Conservation (phyloP, 202 grass and related monocot species). For the Zoysia matrella region DNA sequence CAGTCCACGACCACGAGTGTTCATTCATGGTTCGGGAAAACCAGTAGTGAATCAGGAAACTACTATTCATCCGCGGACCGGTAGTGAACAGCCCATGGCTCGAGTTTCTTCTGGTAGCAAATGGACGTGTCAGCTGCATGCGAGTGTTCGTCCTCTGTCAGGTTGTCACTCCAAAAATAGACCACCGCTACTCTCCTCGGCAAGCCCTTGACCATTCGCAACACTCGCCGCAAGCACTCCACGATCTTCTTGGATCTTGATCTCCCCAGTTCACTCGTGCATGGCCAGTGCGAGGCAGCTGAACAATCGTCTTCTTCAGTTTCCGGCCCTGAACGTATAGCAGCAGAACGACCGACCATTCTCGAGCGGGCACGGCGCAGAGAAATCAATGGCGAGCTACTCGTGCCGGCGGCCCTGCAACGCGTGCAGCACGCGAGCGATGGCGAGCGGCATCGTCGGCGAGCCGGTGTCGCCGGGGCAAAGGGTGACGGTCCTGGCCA, state of each 20-base stretch:
- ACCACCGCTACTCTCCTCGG: background rate
- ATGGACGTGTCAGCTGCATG: background rate
- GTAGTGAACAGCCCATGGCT: too few relatives aligned
- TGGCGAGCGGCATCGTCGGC: constrained; percentile 30
- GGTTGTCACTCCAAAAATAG: constrained; percentile 33
- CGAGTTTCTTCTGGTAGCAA: too few relatives aligned
- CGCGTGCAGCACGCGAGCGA: background rate
- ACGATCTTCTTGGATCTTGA: constrained; percentile 2
- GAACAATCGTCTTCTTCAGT: background rate
- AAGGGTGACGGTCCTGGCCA: constrained; percentile 57
- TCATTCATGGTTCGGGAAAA: too few relatives aligned
- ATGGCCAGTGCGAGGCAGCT: background rate
- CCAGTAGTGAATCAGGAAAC: too few relatives aligned
- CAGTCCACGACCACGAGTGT: too few relatives aligned
- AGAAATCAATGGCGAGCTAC: background rate
- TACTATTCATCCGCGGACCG: too few relatives aligned
- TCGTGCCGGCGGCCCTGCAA: background rate
- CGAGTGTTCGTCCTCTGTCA: background rate
- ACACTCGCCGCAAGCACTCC: background rate
- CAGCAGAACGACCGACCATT: background rate
- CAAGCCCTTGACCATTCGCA: background rate
- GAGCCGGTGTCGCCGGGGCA: constrained; percentile 36
- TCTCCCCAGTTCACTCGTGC: background rate
- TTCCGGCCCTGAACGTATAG: background rate
- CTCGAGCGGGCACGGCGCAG: too few relatives aligned